Evolutionary conservation across 345 rosid species (phyloP).

Genomic region (Eucalyptus caleyi): DNA sequence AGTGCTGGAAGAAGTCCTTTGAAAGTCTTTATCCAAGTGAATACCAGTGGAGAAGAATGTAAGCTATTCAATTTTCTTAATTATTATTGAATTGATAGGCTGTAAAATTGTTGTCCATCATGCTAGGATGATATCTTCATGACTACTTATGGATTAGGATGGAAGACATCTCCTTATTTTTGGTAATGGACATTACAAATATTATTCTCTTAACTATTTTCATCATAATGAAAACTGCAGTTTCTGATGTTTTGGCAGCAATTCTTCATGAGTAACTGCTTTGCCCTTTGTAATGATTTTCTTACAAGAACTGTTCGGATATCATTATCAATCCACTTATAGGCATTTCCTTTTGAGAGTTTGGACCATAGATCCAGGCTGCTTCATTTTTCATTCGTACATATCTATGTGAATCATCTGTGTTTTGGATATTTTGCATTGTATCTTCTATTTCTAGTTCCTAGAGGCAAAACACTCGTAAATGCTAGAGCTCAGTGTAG

Average conservation of each 20-base stretch:
- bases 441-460: background rate
- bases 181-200: background rate
- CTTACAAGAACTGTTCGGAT: background rate
- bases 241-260: background rate
- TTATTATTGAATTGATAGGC: background rate
- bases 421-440: background rate
- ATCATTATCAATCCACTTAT: background rate
- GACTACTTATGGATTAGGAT: background rate
- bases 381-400: background rate
- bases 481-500: background rate
- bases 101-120: background rate
- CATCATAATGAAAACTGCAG: background rate
- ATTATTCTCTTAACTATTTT: background rate
- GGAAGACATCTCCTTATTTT: background rate
- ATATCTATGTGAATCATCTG: background rate
- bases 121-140: background rate
- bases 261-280: background rate
- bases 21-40: slow-evolving; percentile 84
- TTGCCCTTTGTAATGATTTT: background rate
- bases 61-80: slow-evolving; percentile 5
- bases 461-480: background rate
- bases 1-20: slow-evolving; percentile 68
- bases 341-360: background rate
- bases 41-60: slow-evolving; percentile 99
- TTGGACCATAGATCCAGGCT: background rate